Conservation (phyloP, 768 basidiomycete species). For the Myochromella boudieri region DNA sequence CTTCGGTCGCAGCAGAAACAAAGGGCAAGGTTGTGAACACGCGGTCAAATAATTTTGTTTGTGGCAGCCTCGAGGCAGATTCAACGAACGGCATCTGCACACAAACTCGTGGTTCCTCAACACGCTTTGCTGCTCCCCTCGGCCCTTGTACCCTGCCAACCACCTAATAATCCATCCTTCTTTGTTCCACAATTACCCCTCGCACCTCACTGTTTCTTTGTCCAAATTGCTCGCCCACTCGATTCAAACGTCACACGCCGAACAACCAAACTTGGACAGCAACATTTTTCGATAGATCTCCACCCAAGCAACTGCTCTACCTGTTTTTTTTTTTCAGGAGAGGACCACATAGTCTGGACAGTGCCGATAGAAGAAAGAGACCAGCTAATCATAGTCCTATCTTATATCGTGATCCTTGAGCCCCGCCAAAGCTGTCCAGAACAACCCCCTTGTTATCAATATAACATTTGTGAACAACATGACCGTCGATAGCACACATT, state of each 20-base stretch:
- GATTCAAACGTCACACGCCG: too few species aligned
- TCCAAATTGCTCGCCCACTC: too few species aligned
- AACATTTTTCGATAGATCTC: too few species aligned
- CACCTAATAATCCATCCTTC: conserved; percentile 10
- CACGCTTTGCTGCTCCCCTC: conserved; percentile 17
- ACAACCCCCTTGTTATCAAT: conserved; percentile 15
- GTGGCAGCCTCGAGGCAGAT: conserved; percentile 25
- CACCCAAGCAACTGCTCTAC: too few species aligned
- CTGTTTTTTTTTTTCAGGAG: too few species aligned
- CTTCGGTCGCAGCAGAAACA: conserved; percentile 9
- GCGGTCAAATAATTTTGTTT: conserved; percentile 18
- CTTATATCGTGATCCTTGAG: conserved; percentile 33
- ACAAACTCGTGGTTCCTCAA: conserved; percentile 20
- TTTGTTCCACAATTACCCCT: conserved; percentile 7
- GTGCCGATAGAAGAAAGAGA: conserved; percentile 35
- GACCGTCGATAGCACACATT: conserved; percentile 19
- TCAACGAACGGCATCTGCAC: conserved; percentile 11
- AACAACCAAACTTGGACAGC: too few species aligned
- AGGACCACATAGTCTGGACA: too few species aligned
- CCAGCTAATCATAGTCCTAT: conserved; percentile 32
- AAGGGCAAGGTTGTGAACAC: conserved; percentile 14
- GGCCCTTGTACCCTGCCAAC: conserved; percentile 10
- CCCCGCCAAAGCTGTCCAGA: conserved; percentile 19
- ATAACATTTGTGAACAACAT: conserved; percentile 22
- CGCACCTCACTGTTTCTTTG: too few species aligned